phyloP scores from a whole-genome alignment of 257 asterid species.

The Ilex asprella region DNA sequence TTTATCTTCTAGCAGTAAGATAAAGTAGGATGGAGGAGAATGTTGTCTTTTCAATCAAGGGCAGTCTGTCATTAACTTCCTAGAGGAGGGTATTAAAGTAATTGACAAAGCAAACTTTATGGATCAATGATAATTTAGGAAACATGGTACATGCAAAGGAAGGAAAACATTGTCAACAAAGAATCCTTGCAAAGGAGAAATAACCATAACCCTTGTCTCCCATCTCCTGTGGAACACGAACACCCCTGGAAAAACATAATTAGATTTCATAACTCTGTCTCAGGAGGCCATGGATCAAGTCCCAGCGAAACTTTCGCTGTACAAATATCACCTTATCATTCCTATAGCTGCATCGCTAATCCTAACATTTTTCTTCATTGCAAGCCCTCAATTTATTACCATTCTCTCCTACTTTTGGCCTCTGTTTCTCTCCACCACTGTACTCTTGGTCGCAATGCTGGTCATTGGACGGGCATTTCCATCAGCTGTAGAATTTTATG shows the following conservation, averaged over 20 bases:
- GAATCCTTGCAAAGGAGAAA: constrained; percentile 21
- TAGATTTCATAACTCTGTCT: neutral
- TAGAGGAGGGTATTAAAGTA: no score
- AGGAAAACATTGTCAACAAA: constrained; percentile 19
- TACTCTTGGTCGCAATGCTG: constrained; percentile 45
- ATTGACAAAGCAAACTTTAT: no score
- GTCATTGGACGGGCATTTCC: constrained; percentile 54
- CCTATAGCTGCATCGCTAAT: constrained; percentile 20
- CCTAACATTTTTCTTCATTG: constrained; percentile 14
- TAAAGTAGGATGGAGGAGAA: no score
- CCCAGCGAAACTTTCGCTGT: constrained; percentile 24
- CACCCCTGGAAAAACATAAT: neutral
- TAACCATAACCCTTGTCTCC: neutral
- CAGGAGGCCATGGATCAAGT: constrained; percentile 27
- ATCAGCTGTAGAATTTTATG: constrained; percentile 28
- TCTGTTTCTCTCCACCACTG: constrained; percentile 60
- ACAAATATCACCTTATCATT: constrained; percentile 23
- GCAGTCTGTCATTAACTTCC: no score
- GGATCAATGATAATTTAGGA: constrained; percentile 4
- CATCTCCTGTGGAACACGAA: constrained; percentile 8
- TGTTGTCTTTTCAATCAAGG: no score
- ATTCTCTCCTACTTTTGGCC: constrained; percentile 61
- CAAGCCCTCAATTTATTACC: constrained; percentile 37
- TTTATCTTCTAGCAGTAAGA: no score
- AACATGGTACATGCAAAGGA: constrained; percentile 9